Conservation (phyloP, 1,284 basidiomycete genomes). For the Ceratobasidium sp. region DNA sequence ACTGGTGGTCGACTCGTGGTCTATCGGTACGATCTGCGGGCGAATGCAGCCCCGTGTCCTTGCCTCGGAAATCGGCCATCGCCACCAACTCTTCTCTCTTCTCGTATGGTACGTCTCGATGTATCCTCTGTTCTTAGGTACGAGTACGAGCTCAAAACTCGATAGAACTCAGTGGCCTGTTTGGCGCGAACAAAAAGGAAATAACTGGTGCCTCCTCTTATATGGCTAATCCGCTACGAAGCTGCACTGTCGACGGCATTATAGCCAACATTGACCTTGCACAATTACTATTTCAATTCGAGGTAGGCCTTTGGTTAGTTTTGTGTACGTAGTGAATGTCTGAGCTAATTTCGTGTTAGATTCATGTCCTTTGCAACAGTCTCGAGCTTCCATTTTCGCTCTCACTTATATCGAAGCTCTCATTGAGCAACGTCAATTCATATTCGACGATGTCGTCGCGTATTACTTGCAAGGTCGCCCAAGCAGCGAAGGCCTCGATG, state of each 20-base stretch:
- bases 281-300: background rate
- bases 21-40: no score
- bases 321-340: background rate
- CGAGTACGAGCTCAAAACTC: background rate
- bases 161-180: background rate
- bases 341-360: background rate
- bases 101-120: no score
- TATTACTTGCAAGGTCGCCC: background rate
- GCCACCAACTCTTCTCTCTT: no score
- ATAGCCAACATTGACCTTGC: background rate
- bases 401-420: background rate
- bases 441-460: background rate
- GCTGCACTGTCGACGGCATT: constrained; percentile 4
- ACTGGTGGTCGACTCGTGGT: no score
- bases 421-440: background rate
- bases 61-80: no score
- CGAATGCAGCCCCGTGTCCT: no score
- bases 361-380: background rate
- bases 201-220: background rate
- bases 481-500: background rate
- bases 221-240: background rate
- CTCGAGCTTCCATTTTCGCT: background rate
- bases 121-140: background rate
- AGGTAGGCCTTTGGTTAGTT: background rate
- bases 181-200: background rate